Evolutionary conservation across 1,284 basidiomycete genomes (phyloP).

Genomic region (Ceratobasidium sp.): DNA sequence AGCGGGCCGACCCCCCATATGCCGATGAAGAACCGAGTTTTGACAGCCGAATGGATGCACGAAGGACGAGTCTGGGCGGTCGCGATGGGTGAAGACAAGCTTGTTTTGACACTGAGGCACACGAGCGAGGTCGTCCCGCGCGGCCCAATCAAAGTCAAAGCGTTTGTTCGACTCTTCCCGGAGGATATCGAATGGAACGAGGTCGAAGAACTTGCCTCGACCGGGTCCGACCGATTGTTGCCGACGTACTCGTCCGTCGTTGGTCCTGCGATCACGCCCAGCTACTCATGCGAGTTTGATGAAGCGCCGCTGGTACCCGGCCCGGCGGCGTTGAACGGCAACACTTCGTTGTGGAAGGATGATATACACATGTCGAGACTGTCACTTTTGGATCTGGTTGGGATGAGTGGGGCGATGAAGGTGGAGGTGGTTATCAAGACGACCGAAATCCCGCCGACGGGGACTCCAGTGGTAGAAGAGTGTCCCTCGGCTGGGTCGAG

Average conservation of each 20-base stretch:
- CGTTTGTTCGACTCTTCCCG: conserved; percentile 26
- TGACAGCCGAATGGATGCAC: conserved; percentile 40
- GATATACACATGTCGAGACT: conserved; percentile 11
- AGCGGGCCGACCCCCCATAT: not conserved
- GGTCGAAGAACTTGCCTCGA: not conserved
- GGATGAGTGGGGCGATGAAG: conserved; percentile 27
- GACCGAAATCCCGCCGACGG: not conserved
- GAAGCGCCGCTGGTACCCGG: conserved; percentile 24
- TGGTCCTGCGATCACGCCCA: not conserved
- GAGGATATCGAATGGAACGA: conserved; percentile 3
- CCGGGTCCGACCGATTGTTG: conserved; percentile 11
- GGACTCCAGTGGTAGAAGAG: not conserved
- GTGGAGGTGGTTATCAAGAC: conserved; percentile 30
- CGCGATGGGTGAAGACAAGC: conserved; percentile 16
- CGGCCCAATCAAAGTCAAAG: conserved; percentile 17
- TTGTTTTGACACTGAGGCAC: conserved; percentile 19
- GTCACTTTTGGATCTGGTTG: conserved; percentile 7
- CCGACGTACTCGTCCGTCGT: not conserved
- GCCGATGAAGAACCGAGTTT: conserved; percentile 27
- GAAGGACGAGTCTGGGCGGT: conserved; percentile 40
- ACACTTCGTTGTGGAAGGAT: conserved; percentile 6
- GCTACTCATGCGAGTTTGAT: conserved; percentile 23
- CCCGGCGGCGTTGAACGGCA: not conserved
- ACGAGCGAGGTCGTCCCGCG: conserved; percentile 16
- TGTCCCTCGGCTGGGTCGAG: not conserved